Base-by-base conservation (phyloP, 2,329 filamentous ascomycete species). In the Ceratocystis cubensis region DNA sequence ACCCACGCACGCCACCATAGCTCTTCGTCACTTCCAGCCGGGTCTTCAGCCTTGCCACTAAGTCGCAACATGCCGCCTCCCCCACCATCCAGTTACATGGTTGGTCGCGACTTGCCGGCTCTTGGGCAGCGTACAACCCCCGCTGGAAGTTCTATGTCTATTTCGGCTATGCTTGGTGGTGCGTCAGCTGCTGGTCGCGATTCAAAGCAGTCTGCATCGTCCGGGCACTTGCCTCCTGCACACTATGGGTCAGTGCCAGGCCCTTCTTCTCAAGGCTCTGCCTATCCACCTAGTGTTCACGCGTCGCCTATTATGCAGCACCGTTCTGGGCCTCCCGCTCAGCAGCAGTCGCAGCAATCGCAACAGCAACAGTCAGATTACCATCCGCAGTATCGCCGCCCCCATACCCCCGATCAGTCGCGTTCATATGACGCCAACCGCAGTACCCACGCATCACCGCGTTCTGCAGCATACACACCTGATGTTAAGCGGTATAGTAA, bases 381-480 rank as follows among this genome's bases (percentile, higher is more conserved):
- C 69, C 78, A 77, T 64, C 79, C 81, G 4, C 67, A 68, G 28
- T 87, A 82, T 73, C 81, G 86, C 69, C 80, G 87, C 68, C 88
- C 88, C 1, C 85, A 88, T 67, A 91, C 88, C 0, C 88, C 88
- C n/a, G 88, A 91, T 57, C 84, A 86, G 69, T 78, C 81, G 61
- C 80, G 83, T 71, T 76, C 77, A 66, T 83, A 84, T 75, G 79
- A 78, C 69, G 76, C 75, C 48, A 76, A 81, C 71, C 76, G 75
- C 28, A 75, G 75, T 69, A 72, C 76, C 2, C 78, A 77, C 17
- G 78, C 77, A 3, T 83, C 82, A 15, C 81, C 81, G 5, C 76
- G 80, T 70, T 59, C 53, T 2, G 76, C 76, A 65, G 74, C 78
- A 48, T 82, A 82, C 2, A 85, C 83, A 0, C 84, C 83, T 30